Evolutionary conservation across 805 yeast genomes (phyloP), one percentile per base, ranked within the genome.

Genomic region (Wickerhamomyces sydowiorum): DNA sequence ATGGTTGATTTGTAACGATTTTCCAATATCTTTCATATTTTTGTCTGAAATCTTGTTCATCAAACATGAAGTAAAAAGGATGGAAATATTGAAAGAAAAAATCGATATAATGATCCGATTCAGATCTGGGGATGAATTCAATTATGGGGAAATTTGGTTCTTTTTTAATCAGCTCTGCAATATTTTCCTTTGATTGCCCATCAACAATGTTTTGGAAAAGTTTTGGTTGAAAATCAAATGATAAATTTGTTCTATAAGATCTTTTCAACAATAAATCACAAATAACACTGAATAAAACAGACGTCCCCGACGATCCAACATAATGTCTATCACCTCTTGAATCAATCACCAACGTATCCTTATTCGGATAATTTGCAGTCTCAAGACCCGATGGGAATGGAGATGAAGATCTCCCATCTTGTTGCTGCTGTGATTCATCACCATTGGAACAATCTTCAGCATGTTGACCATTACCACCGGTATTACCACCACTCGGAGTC

Each of bases 221-320:
- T 23, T 52, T 52, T 38, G 48, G 45, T 37, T 54, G 51, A 37
- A 47, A 51, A 22, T 70, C 67, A 10, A 71, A 67, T 30, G 64
- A 66, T 17, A 57, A 54, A 0, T 69, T 62, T 17, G 66, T 52
- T 40, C 66, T 64, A n/a, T 67, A 48, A 1, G 58, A 53, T 33
- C 59, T 41, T 27, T 56, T 56, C 39, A 54, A 53, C 21, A 72
- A 60, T 18, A 72, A 56, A 46, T 69, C 72, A 45, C 75, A 69
- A 8, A 72, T 45, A 1, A 72, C 68, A 38, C 63, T 67, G 41
- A 72, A 55, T 22, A 72, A 46, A 2, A 72, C 67, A 0, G 73
- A 69, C 1, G 75, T 70, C 20, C 76, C 75, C 15, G 63, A 64
- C 18, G 69, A 63, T 1, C 77, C 77, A 39, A 72, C 66, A 44